Percentiles rank a stretch among this genome's conserved stretches.
These are phyloP conservation scores for Endotrypanum monterogeii DNA, from an alignment of 208 protist species.

Conservation along the genomic window DNA sequence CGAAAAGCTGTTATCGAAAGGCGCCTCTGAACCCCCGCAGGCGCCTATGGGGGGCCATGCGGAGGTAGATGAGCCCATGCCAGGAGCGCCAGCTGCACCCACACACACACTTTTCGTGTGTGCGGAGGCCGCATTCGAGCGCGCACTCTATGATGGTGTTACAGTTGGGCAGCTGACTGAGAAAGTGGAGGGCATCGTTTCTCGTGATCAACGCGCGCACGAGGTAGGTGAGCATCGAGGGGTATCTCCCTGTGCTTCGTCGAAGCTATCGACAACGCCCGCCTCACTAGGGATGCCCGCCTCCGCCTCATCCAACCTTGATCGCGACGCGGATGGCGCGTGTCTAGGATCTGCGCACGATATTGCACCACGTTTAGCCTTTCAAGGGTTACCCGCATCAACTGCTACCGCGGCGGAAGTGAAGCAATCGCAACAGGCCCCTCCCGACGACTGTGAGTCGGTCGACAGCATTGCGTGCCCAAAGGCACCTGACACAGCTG, in stretches of 20 bases:
- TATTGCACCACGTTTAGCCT: neutral
- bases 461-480: neutral
- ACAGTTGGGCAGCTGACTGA: neutral
- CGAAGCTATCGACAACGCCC: neutral
- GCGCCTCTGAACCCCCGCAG: neutral
- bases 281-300: neutral
- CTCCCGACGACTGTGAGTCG: neutral
- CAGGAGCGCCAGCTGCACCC: neutral
- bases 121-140: slow-evolving; percentile 24
- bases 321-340: neutral
- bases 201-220: neutral
- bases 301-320: neutral
- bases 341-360: neutral
- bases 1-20: neutral
- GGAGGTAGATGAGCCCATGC: neutral
- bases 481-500: neutral
- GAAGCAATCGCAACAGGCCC: neutral
- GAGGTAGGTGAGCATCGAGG: neutral
- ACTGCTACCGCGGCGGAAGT: neutral
- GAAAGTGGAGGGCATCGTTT: neutral
- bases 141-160: slow-evolving; percentile 5
- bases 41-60: neutral
- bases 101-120: neutral
- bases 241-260: neutral
- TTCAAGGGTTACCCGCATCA: neutral